These are phyloP conservation scores for Nemania sp. DNA, from an alignment of 2,329 filamentous ascomycete genomes.

Conservation along the genomic window DNA sequence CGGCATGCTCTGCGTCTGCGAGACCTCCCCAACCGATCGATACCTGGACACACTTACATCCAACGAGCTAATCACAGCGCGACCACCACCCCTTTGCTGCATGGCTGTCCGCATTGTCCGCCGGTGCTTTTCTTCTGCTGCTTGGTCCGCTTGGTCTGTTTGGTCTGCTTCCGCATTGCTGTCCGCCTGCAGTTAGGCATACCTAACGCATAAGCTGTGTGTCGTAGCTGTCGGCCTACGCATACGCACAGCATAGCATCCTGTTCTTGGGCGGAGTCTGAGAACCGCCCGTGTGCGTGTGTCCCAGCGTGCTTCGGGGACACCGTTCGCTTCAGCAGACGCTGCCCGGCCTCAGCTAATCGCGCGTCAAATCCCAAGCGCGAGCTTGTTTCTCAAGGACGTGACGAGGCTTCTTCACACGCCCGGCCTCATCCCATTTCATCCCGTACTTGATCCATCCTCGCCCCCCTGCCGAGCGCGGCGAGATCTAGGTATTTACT, in stretches of 20 bases:
- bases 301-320: constrained; percentile 25
- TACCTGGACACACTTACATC: background rate
- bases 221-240: constrained; percentile 2
- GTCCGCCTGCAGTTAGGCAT: too few relatives aligned
- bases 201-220: too few relatives aligned
- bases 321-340: constrained; percentile 42
- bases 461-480: constrained; percentile 10
- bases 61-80: background rate
- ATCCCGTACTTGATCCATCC: background rate
- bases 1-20: constrained; percentile 18
- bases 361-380: constrained; percentile 51
- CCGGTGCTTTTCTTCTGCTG: constrained; percentile 18
- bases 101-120: too few relatives aligned
- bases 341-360: constrained; percentile 46
- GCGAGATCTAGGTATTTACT: background rate
- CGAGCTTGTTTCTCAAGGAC: constrained; percentile 31
- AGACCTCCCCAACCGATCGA: constrained; percentile 8
- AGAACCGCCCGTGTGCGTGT: constrained; percentile 21
- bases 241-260: constrained; percentile 5
- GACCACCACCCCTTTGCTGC: background rate
- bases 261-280: constrained; percentile 22
- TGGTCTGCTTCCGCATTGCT: too few relatives aligned
- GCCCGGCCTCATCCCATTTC: background rate
- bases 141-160: too few relatives aligned
- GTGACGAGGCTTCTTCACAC: constrained; percentile 8